Evolutionary conservation across 2,329 filamentous ascomycete genomes (phyloP).

Genomic region (Venturia carpophila): DNA sequence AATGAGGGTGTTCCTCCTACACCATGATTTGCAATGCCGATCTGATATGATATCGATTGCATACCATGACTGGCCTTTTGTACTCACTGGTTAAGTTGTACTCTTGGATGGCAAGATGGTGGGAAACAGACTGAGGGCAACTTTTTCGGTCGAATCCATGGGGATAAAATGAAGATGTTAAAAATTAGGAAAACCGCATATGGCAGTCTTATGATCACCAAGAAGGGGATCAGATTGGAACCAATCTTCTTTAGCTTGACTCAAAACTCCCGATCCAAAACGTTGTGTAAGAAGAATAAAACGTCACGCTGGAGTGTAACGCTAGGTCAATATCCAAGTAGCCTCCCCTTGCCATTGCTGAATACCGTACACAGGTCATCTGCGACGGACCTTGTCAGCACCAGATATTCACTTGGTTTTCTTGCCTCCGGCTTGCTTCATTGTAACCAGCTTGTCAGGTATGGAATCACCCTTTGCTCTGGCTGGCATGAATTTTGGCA

Average conservation of each 20-base stretch:
- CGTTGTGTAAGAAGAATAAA: background rate
- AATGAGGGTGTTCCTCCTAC: slow-evolving; percentile 9
- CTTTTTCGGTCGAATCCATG: too few relatives aligned
- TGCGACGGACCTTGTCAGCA: background rate
- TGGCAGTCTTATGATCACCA: too few relatives aligned
- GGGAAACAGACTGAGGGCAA: too few relatives aligned
- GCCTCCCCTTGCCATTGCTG: background rate
- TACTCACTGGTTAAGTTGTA: too few relatives aligned
- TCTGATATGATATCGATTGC: background rate
- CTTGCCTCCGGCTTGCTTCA: background rate
- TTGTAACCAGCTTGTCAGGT: slow-evolving; percentile 1
- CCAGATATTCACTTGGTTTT: background rate
- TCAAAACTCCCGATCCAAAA: background rate
- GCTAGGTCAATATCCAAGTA: background rate
- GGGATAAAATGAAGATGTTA: too few relatives aligned
- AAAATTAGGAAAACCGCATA: too few relatives aligned
- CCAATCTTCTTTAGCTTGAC: background rate
- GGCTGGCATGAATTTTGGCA: slow-evolving; percentile 46
- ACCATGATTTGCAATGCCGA: background rate
- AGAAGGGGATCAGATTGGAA: background rate
- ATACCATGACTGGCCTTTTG: too few relatives aligned
- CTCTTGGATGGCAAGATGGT: too few relatives aligned
- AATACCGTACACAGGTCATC: background rate
- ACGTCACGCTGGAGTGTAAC: background rate
- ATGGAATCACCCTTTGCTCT: background rate